Evolutionary conservation across 306 rosid species (phyloP), one percentile per base, ranked within the genome.

Genomic region (Cicer judaicum): DNA sequence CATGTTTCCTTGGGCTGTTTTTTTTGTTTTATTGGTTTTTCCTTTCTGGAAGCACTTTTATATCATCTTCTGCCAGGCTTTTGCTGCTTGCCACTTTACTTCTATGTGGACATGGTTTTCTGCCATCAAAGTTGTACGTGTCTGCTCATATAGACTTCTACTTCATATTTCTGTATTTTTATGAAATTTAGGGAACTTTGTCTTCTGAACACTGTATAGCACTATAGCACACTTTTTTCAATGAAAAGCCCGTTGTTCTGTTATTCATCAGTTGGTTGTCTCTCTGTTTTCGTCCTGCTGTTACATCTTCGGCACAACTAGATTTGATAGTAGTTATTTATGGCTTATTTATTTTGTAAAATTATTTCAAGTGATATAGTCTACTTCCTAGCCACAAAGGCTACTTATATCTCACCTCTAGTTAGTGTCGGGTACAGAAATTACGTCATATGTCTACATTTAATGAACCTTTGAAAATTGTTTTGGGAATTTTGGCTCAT

Each of bases 1-100:
- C 82, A 9, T 88, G 56, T 75, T 93, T 93, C 79, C 77, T 88
- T 77, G 80, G 82, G 47, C 73, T 84, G 77, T 77, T 74, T 81
- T 74, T 85, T 70, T 67, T 88, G 85, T 89, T 89, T 77, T 85
- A 88, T 83, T 91, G 97, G 96, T 90, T 91, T 84, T 91, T 86
- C 85, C 82, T 93, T 59, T 86, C 84, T 63, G 97, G 93, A 84
- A 76, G 81, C 78, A 75, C 90, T 65, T 88, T 93, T 80, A 73
- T 73, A 69, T 69, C 89, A 48, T 86, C 96, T 61, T 47, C 78
- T 13, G 88, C 93, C 18, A 86, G 65, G 66, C 93, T 93, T 71
- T 83, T 89, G 84, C 86, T 88, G 78, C 76, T 82, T 48, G 75
- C 64, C 49, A 70, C 78, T 16, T 46, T 83, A 16, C 40, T 75